Percentiles rank a stretch among this genome's conserved stretches.
These are phyloP conservation scores for Prunus padus DNA, from an alignment of 306 rosid species.

Conservation along the genomic window DNA sequence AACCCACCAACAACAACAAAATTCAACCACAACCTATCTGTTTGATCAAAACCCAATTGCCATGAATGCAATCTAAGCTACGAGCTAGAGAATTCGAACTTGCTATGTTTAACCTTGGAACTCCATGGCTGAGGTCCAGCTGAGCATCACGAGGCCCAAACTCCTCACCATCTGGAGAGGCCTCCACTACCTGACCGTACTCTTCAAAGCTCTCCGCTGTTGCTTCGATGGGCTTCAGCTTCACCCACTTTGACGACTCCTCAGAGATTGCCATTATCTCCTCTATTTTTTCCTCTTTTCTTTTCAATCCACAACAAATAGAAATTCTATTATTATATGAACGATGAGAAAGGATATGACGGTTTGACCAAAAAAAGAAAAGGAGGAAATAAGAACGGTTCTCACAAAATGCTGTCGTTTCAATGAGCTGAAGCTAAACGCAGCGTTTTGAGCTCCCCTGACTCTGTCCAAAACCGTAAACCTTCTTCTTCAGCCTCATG, in stretches of 20 bases:
- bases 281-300: neutral
- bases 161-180: slow-evolving; percentile 48
- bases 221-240: slow-evolving; percentile 60
- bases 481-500: neutral
- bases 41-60: neutral
- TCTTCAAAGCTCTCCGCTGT: slow-evolving; percentile 54
- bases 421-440: neutral
- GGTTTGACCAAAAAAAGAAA: too few species aligned
- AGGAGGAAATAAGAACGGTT: too few species aligned
- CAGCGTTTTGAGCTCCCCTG: neutral
- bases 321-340: neutral
- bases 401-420: neutral
- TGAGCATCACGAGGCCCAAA: slow-evolving; percentile 80
- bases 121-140: slow-evolving; percentile 67
- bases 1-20: neutral
- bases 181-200: slow-evolving; percentile 70
- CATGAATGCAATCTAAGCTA: too few species aligned
- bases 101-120: slow-evolving; percentile 53
- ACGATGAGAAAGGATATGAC: too few species aligned
- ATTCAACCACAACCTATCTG: neutral
- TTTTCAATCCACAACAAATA: neutral
- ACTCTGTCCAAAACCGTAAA: neutral
- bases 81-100: too few species aligned
- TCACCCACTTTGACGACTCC: slow-evolving; percentile 19
- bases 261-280: slow-evolving; percentile 25